Base-by-base conservation (phyloP, 352 stramenopile species). In the Blastocystis sp. region DNA sequence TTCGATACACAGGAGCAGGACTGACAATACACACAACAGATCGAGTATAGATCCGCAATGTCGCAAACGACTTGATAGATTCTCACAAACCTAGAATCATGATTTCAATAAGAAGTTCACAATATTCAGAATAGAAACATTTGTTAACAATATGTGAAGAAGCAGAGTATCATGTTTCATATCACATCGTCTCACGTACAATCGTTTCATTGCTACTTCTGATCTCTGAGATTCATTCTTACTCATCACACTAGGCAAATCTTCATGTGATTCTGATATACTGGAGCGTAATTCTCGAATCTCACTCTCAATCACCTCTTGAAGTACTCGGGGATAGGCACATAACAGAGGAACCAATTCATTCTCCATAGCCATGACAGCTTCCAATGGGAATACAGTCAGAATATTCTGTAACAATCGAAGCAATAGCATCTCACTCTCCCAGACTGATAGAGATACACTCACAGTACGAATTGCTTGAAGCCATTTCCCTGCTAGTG, bases 401-500 rank as follows among this genome's bases (percentile, higher is more conserved):
- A 80, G 1, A 3, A 61, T 49, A 37, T 5, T 58, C n/a, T 37
- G 67, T 24, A 80, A 29, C 11, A 58, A 7, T 27, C 32, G 21
- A 58, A 54, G 16, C 5, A 80, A 27, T 4, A 35, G 16, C 7
- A 19, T 19, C 19, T 58, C 19, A 7, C 51, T 58, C 67, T 80
- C 35, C 24, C 43, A 16, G 3, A 27, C 24, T 63, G 67, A 52
- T 21, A 80, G 5, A 6, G 67, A 80, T 3, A 61, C 49, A 6
- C 32, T 61, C 67, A 80, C 59, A 46, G n/a, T 19, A 4, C 43
- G 67, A n/a, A 80, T 21, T 19, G 19, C 11, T 37, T 80, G 67
- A 3, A 80, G 42, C 67, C 67, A 80, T 58, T 80, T 80, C 19
- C n/a, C 39, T 19, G 51, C n/a, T 24, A 54, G 43, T 7, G 67